Evolutionary conservation across 257 asterid species (phyloP).

Genomic region (Jasminum sambac): DNA sequence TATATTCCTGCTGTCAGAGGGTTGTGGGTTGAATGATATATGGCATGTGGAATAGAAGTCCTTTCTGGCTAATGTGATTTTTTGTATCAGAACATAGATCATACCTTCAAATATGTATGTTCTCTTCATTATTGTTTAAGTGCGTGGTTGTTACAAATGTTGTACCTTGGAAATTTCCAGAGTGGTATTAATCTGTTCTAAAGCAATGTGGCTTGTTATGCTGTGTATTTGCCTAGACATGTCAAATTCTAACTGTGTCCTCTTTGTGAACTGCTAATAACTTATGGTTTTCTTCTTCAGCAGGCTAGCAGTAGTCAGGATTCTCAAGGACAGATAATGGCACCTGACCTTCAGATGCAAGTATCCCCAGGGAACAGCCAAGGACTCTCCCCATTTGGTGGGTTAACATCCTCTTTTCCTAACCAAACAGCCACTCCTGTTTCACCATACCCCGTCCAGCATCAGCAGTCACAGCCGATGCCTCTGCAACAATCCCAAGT

Average conservation of each 20-base stretch:
- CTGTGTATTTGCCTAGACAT: slow-evolving; percentile 11
- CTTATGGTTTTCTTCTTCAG: slow-evolving; percentile 17
- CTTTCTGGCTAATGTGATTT: not conserved
- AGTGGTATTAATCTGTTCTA: slow-evolving; percentile 4
- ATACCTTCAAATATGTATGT: not conserved
- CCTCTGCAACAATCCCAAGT: slow-evolving; percentile 50
- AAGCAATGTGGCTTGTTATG: slow-evolving; percentile 6
- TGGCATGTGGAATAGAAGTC: not conserved
- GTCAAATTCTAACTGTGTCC: slow-evolving; percentile 19
- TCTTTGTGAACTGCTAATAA: slow-evolving; percentile 8
- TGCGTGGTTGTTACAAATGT: slow-evolving; percentile 2
- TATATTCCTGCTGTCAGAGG: not conserved
- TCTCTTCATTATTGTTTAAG: not conserved
- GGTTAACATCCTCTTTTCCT: slow-evolving; percentile 39
- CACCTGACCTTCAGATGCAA: slow-evolving; percentile 65
- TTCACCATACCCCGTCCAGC: slow-evolving; percentile 48
- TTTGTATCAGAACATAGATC: not conserved
- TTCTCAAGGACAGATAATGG: slow-evolving; percentile 63
- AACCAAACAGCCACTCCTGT: slow-evolving; percentile 39
- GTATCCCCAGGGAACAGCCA: slow-evolving; percentile 41
- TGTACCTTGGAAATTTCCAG: slow-evolving; percentile 3
- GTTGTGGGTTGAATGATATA: not conserved
- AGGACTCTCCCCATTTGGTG: slow-evolving; percentile 48
- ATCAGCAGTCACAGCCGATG: slow-evolving; percentile 46
- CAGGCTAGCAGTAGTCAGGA: slow-evolving; percentile 71